A percentile compares a stretch with the other conserved stretches of the same genome.
Evolutionary conservation across 768 basidiomycete genomes (phyloP).

Genomic region (Mycena kentingensis): DNA sequence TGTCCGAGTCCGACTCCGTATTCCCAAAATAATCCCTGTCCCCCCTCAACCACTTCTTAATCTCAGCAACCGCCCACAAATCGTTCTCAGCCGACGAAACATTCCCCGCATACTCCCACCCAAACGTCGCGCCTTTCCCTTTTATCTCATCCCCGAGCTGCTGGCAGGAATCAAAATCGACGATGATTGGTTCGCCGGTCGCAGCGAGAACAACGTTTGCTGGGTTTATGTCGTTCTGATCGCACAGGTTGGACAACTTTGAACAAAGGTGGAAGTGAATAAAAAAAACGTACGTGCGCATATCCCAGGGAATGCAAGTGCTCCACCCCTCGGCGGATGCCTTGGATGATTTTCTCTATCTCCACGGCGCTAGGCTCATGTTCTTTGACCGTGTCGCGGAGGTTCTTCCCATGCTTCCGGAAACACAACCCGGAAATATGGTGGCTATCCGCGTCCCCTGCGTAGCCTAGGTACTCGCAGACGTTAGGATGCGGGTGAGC

Average conservation of each 20-base stretch:
- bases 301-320: constrained; percentile 26
- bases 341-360: neutral
- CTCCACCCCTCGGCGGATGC: constrained; percentile 21
- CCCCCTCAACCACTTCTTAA: too few species aligned
- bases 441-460: constrained; percentile 16
- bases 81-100: neutral
- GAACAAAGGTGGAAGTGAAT: neutral
- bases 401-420: neutral
- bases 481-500: constrained; percentile 26
- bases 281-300: neutral
- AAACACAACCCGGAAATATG: constrained; percentile 21
- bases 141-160: neutral
- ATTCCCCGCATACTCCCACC: neutral
- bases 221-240: constrained; percentile 29
- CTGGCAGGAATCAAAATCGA: constrained; percentile 28
- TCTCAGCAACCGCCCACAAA: neutral
- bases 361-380: neutral
- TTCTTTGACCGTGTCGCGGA: neutral
- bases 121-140: neutral
- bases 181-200: constrained; percentile 23
- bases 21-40: too few species aligned
- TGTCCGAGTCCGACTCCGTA: too few species aligned
- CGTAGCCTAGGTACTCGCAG: constrained; percentile 23
- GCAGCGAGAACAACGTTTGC: constrained; percentile 30
- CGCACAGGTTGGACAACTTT: constrained; percentile 14